phyloP scores from a whole-genome alignment of 2,329 filamentous ascomycete genomes.

The Septoria linicola region DNA sequence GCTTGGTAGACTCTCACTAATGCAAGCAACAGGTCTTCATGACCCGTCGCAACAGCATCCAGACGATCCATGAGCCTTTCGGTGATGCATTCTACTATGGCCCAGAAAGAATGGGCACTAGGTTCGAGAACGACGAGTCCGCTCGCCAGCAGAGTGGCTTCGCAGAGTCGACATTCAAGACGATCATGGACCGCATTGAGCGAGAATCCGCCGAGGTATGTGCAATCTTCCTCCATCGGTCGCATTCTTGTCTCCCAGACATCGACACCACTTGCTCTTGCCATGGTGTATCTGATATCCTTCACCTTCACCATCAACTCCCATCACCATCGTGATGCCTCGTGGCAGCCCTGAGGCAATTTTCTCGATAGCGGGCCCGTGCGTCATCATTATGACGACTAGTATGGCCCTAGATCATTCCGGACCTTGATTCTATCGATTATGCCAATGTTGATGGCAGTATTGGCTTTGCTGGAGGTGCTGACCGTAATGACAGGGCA shows the following conservation, averaged over 20 bases:
- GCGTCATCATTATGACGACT: conserved; percentile 4
- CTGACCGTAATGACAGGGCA: conserved; percentile 59
- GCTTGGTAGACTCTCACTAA: conserved; percentile 18
- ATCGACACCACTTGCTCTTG: background rate
- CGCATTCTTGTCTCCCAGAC: conserved; percentile 5
- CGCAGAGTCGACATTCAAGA: conserved; percentile 67
- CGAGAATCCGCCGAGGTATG: conserved; percentile 69
- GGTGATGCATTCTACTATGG: conserved; percentile 96
- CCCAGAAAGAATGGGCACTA: conserved; percentile 76
- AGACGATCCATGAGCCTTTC: conserved; percentile 92
- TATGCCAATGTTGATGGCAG: background rate
- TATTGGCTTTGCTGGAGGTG: background rate
- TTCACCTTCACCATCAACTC: background rate
- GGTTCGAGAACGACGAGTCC: conserved; percentile 71
- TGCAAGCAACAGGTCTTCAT: conserved; percentile 76
- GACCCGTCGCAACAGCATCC: conserved; percentile 78
- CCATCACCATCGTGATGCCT: background rate
- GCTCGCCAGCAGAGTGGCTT: conserved; percentile 61
- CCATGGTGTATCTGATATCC: background rate
- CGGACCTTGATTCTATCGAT: background rate
- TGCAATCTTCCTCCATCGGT: conserved; percentile 28
- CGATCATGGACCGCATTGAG: conserved; percentile 74
- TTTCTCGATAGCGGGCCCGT: conserved; percentile 1
- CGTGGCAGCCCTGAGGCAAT: background rate
- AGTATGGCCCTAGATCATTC: background rate